phyloP scores from a whole-genome alignment of 192 early-diverging fungal species.

The Backusella circina region DNA sequence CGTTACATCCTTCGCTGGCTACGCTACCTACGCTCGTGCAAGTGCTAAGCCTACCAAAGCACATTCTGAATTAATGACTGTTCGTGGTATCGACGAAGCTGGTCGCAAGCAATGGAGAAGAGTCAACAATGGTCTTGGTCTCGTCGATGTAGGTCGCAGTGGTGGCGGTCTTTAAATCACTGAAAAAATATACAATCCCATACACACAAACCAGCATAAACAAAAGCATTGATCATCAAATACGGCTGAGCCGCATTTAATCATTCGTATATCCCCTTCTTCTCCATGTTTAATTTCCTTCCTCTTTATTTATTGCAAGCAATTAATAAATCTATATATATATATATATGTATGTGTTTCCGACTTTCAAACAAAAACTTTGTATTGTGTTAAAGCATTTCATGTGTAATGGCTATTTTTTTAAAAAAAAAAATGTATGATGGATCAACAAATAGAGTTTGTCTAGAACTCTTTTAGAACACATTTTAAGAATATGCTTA shows the following conservation, averaged over 20 bases:
- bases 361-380: not conserved
- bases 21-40: slow-evolving; percentile 26
- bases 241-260: not conserved
- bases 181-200: not conserved
- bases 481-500: not conserved
- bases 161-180: slow-evolving; percentile 35
- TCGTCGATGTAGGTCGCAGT: slow-evolving; percentile 35
- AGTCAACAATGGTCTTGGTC: slow-evolving; percentile 35
- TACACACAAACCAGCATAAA: not conserved
- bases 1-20: slow-evolving; percentile 22
- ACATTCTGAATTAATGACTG: slow-evolving; percentile 22
- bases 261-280: not conserved
- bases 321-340: not conserved
- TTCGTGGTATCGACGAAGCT: not conserved
- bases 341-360: not conserved
- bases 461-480: no score
- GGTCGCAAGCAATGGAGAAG: slow-evolving; percentile 23
- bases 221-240: not conserved
- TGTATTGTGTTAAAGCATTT: no score
- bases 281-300: no score
- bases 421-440: no score
- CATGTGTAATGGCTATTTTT: not conserved
- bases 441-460: no score
- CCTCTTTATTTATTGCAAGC: not conserved
- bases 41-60: slow-evolving; percentile 17